Base-by-base conservation (phyloP, 2,329 filamentous ascomycete genomes). In the Neospermospora avenae region DNA sequence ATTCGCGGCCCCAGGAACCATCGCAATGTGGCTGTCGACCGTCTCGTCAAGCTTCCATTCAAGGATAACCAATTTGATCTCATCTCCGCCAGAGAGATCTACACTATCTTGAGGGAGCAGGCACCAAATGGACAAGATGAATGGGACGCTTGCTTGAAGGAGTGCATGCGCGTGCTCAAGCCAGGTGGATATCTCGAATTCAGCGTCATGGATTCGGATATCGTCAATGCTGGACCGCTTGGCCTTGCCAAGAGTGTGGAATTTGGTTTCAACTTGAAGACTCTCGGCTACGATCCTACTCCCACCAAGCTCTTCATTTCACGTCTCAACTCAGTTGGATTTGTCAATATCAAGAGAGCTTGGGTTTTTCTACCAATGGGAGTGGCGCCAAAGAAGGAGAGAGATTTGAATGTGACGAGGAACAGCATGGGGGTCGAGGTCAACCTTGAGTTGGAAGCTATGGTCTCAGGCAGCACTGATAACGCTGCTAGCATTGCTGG, bases 121-220 rank as follows among this genome's bases (percentile, higher is more conserved):
- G 82, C 80, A 31, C 83, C 87, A 69, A 84, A 89, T 65, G 82
- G 83, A 42, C 79, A 85, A 60, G 91, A 98, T 70, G 93, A 98
- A 76, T 97, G 93, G 82, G 90, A 96, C 72, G 81, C 87, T 52
- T 95, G 91, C 63, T 81, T 98, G 8, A 80, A 80, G 55, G 95
- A 99, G 77, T 96, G 92, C 73, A 86, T 91, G 78, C 91, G 95
- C 61, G 88, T 96, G 60, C 85, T 82, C 55, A 96, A 96, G 77
- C 93, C 93, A 0, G 92, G 91, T 54, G 95, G 95, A 34, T 93
- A 93, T 74, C 79, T 99, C 60, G 95, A 99, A 72, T 99, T 95
- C 77, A 87, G 86, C 63, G 77, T 98, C 46, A 84, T 98, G 68
- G 95, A 99, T 74, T 89, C 92, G 1, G 92, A 96, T 70, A 86